Percentiles rank a stretch among this genome's conserved stretches.
phyloP scores from a whole-genome alignment of 2,329 filamentous ascomycete genomes.

The Penicillium hesseltinei region DNA sequence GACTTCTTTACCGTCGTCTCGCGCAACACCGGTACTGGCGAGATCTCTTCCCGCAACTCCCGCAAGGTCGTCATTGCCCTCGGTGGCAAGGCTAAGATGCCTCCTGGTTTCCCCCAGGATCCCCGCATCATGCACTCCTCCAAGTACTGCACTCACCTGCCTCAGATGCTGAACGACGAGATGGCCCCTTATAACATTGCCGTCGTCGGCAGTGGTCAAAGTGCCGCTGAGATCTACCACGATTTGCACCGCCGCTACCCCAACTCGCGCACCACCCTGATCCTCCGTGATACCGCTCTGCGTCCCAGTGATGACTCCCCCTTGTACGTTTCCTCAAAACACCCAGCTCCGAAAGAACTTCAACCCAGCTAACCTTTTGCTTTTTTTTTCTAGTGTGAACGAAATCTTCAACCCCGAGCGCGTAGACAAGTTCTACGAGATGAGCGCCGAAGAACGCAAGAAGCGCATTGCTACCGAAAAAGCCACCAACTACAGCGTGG shows the following conservation, averaged over 20 bases:
- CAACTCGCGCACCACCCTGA: slow-evolving; percentile 70
- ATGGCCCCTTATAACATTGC: slow-evolving; percentile 65
- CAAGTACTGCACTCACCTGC: slow-evolving; percentile 62
- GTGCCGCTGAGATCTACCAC: slow-evolving; percentile 91
- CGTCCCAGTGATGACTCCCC: slow-evolving; percentile 93
- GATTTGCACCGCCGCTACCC: slow-evolving; percentile 81
- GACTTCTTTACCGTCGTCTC: slow-evolving; percentile 68
- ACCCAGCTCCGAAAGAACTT: neutral
- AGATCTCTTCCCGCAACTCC: slow-evolving; percentile 40
- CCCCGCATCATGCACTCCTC: slow-evolving; percentile 84
- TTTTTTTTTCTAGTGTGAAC: slow-evolving; percentile 66
- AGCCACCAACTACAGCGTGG: slow-evolving; percentile 91
- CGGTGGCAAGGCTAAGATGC: slow-evolving; percentile 69
- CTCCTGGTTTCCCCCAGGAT: slow-evolving; percentile 64
- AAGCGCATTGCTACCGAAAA: slow-evolving; percentile 66
- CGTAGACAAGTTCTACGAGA: slow-evolving; percentile 72
- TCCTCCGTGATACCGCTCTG: slow-evolving; percentile 81
- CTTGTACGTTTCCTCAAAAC: slow-evolving; percentile 61
- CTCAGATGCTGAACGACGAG: slow-evolving; percentile 39
- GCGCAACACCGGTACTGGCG: slow-evolving; percentile 54
- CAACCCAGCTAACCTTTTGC: slow-evolving; percentile 5
- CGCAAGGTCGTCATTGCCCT: slow-evolving; percentile 62
- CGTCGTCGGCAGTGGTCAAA: slow-evolving; percentile 86
- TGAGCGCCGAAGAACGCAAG: slow-evolving; percentile 62
- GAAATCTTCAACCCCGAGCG: slow-evolving; percentile 91